Evolutionary conservation across 2,329 filamentous ascomycete genomes (phyloP).

Genomic region (Teratosphaeria nubilosa): DNA sequence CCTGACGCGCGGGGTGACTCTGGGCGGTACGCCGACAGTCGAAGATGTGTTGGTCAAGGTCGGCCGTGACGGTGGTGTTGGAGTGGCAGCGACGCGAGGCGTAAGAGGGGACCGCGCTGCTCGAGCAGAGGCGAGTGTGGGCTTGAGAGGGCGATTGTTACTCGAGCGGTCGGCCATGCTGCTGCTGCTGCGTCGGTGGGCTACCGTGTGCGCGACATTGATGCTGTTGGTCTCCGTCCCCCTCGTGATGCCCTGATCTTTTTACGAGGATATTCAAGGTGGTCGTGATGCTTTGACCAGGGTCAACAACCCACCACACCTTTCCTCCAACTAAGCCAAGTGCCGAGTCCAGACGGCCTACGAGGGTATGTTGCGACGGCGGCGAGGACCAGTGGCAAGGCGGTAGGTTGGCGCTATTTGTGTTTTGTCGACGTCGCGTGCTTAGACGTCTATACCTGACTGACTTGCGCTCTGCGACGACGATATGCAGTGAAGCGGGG

Average conservation of each 20-base stretch:
- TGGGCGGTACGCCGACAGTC: slow-evolving; percentile 29
- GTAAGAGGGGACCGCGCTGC: slow-evolving; percentile 47
- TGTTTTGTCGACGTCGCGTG: background rate
- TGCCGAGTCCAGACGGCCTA: background rate
- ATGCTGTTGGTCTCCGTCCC: background rate
- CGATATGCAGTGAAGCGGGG: background rate
- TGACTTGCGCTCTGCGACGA: background rate
- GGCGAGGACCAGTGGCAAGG: background rate
- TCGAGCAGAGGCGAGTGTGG: slow-evolving; percentile 55
- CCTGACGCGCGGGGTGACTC: slow-evolving; percentile 16
- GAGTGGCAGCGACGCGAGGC: slow-evolving; percentile 40
- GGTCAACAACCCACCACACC: background rate
- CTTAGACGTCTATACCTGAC: background rate
- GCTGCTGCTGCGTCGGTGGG: background rate
- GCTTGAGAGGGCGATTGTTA: slow-evolving; percentile 53
- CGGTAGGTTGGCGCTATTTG: background rate
- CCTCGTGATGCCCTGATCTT: background rate
- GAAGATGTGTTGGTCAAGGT: slow-evolving; percentile 15
- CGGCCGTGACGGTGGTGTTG: slow-evolving; percentile 23
- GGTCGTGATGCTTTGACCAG: background rate
- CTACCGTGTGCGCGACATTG: background rate
- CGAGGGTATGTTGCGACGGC: background rate
- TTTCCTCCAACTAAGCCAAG: background rate
- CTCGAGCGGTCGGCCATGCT: slow-evolving; percentile 26
- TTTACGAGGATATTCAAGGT: background rate